Evolutionary conservation across 164 flowering plant species (phyloP).

Genomic region (Aristolochia californica): DNA sequence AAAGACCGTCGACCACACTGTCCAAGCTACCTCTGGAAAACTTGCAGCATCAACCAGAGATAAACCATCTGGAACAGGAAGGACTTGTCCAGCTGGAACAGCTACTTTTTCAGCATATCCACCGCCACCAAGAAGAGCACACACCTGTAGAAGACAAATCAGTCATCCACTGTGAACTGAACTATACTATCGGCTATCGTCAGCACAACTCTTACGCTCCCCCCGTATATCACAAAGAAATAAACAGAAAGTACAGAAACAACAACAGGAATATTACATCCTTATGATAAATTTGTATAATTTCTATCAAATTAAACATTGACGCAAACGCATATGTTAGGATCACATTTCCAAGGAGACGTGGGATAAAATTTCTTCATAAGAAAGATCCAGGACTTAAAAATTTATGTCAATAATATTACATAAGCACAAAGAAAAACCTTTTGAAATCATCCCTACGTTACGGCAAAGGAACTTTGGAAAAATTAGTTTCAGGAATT

Average conservation of each 20-base stretch:
- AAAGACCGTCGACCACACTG: slow-evolving; percentile 96
- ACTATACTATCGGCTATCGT: too few species aligned
- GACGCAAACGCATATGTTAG: too few species aligned
- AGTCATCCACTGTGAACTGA: too few species aligned
- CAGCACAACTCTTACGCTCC: too few species aligned
- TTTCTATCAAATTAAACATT: neutral
- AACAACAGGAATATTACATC: neutral
- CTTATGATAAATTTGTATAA: neutral
- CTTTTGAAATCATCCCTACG: too few species aligned
- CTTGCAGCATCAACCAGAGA: slow-evolving; percentile 80
- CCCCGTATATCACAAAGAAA: neutral
- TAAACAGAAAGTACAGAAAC: neutral
- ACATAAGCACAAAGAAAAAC: too few species aligned
- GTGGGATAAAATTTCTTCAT: too few species aligned
- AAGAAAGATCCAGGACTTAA: too few species aligned
- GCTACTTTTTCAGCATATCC: slow-evolving; percentile 96
- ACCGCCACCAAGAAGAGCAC: slow-evolving; percentile 93
- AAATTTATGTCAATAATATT: too few species aligned
- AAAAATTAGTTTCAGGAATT: neutral
- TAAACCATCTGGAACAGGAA: slow-evolving; percentile 77
- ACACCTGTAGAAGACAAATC: slow-evolving; percentile 40
- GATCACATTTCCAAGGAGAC: too few species aligned
- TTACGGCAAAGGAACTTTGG: neutral
- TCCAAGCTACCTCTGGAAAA: slow-evolving; percentile 95
- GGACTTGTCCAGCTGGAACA: slow-evolving; percentile 78